Base-by-base conservation (phyloP, 352 stramenopile species). In the Stephanocyclus meneghinianus region DNA sequence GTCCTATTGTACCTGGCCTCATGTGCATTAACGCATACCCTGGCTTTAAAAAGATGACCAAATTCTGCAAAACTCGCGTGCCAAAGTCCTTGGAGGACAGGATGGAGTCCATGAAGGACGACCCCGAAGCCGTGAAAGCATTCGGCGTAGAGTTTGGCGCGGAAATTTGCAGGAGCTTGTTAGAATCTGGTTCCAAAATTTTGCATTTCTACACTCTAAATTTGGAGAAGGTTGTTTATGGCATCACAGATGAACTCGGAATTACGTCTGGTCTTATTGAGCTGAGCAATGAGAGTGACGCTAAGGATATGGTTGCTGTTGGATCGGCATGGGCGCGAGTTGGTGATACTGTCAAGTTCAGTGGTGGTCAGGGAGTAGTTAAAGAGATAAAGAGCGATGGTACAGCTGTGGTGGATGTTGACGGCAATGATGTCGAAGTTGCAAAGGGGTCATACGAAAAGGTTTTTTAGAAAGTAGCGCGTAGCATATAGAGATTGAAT, bases 11-110 rank as follows among this genome's bases (percentile, higher is more conserved):
- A 40, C 97, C 97, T 1, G 97, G 97, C 30, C 95, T 99, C 81
- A 99, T 99, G 97, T 98, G 96, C 45, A 98, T 99, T 83, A 97
- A 99, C 80, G 97, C 95, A 68, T 98, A 98, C 83, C 91, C 92
- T 51, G 97, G 97, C 47, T 99, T 99, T 84, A 92, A 96, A 78
- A 97, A 97, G 76, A 99, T 99, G 97, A 98, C 95, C 21, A 95
- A 95, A 85, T 99, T 98, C 80, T 99, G 98, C 88, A 98, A 98
- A 87, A 98, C 96, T 9, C 92, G 93, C 44, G 97, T 99, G 63
- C 96, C 97, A 0, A 84, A 93, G 29, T 85, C 78, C 7, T 71
- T 95, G 11, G 75, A 84, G 37, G 93, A 96, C 26, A 94, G 91
- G n/a, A 93, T 96, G 65, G 90, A 97, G 26, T 83, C 83, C 55